Conservation (phyloP, 2,329 filamentous ascomycete species). For the Cytospora leucostoma region DNA sequence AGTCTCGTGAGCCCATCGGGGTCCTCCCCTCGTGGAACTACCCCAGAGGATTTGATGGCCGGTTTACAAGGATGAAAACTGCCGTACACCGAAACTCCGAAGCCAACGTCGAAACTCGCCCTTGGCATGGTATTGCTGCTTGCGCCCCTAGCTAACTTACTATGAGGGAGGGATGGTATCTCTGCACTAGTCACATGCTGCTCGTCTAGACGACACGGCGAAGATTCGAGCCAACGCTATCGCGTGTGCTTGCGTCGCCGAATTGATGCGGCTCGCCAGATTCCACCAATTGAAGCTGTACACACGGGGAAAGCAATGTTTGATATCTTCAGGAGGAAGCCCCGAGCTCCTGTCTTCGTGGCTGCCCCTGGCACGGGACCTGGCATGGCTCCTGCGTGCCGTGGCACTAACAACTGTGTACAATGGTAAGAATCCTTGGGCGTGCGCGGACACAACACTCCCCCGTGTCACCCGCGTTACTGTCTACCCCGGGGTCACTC, state of each 20-base stretch:
- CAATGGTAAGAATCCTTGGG: neutral
- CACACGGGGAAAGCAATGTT: neutral
- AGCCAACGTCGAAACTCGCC: neutral
- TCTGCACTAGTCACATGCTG: neutral
- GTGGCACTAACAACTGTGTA: neutral
- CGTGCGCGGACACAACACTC: neutral
- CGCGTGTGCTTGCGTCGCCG: slow-evolving; percentile 16
- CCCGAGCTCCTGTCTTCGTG: slow-evolving; percentile 8
- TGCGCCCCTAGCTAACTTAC: neutral
- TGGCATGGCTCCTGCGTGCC: neutral
- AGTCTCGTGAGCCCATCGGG: neutral
- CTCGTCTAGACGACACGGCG: slow-evolving; percentile 11
- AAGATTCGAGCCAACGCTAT: neutral
- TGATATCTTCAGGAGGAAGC: slow-evolving; percentile 8
- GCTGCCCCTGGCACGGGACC: neutral
- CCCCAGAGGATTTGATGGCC: neutral
- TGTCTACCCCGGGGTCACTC: neutral
- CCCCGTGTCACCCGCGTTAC: neutral
- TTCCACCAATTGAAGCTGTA: slow-evolving; percentile 21
- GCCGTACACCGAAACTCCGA: neutral
- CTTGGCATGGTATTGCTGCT: neutral
- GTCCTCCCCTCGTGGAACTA: neutral
- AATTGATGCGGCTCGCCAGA: slow-evolving; percentile 9
- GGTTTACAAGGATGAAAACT: neutral
- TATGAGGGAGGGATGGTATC: neutral